Evolutionary conservation across 768 basidiomycete genomes (phyloP).

Genomic region (Neoboletus brunneissimus): DNA sequence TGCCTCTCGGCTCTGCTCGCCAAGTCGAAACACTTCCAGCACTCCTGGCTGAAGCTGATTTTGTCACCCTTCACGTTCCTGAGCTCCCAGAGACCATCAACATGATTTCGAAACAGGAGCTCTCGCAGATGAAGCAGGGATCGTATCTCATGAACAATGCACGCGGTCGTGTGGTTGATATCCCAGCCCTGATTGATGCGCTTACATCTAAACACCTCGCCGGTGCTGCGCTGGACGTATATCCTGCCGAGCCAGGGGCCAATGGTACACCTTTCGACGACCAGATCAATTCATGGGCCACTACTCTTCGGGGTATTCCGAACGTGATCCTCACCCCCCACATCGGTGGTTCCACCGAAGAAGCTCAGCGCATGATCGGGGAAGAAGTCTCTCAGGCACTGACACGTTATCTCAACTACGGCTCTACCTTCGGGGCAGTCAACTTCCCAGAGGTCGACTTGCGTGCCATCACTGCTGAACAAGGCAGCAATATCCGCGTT

Average conservation of each 20-base stretch:
- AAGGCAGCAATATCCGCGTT: conserved; percentile 77
- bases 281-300: conserved; percentile 82
- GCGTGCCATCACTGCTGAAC: conserved; percentile 83
- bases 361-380: conserved; percentile 96
- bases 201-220: conserved; percentile 82
- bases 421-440: conserved; percentile 88
- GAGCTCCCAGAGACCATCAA: conserved; percentile 95
- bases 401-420: conserved; percentile 87
- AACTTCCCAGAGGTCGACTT: conserved; percentile 99
- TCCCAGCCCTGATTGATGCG: conserved; percentile 81
- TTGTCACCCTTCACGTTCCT: conserved; percentile 94
- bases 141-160: conserved; percentile 98
- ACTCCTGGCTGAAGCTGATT: conserved; percentile 80
- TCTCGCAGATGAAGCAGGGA: conserved; percentile 91
- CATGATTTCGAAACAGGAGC: conserved; percentile 77
- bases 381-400: conserved; percentile 88
- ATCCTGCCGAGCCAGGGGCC: conserved; percentile 86
- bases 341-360: conserved; percentile 98
- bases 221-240: conserved; percentile 92
- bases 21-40: conserved; percentile 79
- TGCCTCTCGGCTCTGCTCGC: conserved; percentile 93
- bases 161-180: conserved; percentile 92
- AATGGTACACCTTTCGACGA: conserved; percentile 92
- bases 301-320: conserved; percentile 65
- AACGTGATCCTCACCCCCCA: conserved; percentile 98